Evolutionary conservation across 1,284 basidiomycete species (phyloP).

Genomic region (Trichosporon ovoides): DNA sequence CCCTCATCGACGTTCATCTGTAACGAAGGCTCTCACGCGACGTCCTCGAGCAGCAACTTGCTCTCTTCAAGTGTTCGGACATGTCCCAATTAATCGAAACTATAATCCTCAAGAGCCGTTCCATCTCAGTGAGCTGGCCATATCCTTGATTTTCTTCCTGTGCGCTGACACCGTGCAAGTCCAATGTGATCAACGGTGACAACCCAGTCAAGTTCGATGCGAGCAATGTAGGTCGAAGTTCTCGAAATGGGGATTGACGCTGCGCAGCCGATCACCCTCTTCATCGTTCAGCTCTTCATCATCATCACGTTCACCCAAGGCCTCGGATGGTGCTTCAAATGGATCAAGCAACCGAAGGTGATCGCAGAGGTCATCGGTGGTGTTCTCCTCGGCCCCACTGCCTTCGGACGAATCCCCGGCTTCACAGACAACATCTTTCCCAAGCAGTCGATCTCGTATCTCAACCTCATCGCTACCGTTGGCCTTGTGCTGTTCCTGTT

Average conservation of each 20-base stretch:
- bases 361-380: conserved; percentile 84
- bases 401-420: conserved; percentile 64
- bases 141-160: not conserved
- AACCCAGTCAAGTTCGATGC: conserved; percentile 53
- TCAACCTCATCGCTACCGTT: conserved; percentile 85
- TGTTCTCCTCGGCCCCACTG: conserved; percentile 69
- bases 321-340: conserved; percentile 59
- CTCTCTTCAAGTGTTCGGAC: not conserved
- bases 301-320: conserved; percentile 71
- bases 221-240: conserved; percentile 48
- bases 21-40: too few species aligned
- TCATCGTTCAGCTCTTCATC: conserved; percentile 62
- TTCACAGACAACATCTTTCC: conserved; percentile 84
- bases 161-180: conserved; percentile 5
- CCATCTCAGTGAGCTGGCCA: conserved; percentile 10
- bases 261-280: conserved; percentile 65
- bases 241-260: not conserved
- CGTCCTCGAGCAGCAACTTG: not conserved
- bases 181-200: conserved; percentile 11
- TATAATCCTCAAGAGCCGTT: not conserved
- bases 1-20: not conserved
- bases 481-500: conserved; percentile 90
- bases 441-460: conserved; percentile 61
- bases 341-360: conserved; percentile 74
- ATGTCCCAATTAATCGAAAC: not conserved